These are phyloP conservation scores for Beauveria rudraprayagi DNA, from an alignment of 2,329 filamentous ascomycete species.

Conservation along the genomic window DNA sequence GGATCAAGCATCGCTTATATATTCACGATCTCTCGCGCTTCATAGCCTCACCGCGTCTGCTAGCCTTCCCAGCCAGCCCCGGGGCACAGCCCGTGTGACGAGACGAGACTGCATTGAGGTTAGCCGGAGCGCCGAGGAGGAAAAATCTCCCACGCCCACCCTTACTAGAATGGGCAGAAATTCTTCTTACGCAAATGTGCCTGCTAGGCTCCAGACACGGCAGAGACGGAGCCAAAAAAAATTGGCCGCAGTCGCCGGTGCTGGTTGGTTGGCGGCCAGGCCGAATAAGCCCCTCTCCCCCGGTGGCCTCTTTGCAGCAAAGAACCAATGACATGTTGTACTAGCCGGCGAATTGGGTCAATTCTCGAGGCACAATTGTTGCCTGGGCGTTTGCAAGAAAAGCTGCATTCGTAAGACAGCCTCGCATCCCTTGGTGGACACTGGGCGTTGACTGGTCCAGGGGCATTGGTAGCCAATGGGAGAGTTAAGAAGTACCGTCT, in stretches of 20 bases:
- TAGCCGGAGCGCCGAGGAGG: background rate
- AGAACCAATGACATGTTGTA: background rate
- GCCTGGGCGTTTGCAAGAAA: background rate
- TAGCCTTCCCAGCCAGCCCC: background rate
- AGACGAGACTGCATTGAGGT: background rate
- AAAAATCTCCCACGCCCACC: background rate
- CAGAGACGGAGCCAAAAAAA: background rate
- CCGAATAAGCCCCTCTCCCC: background rate
- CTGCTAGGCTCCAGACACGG: background rate
- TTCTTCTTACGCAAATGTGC: background rate
- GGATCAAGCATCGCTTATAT: background rate
- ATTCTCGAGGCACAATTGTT: background rate
- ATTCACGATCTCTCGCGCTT: background rate
- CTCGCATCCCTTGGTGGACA: background rate
- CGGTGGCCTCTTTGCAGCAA: background rate
- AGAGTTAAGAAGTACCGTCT: background rate
- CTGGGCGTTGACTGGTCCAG: background rate
- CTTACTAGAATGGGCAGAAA: background rate
- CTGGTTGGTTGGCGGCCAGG: background rate
- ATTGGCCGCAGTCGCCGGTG: too few relatives aligned
- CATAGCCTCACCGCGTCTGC: background rate
- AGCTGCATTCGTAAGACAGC: background rate
- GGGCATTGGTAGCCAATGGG: background rate
- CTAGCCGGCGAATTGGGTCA: background rate
- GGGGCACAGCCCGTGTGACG: background rate